A percentile compares a stretch with the other conserved stretches of the same genome.
These are phyloP conservation scores for Ceratobasidium sp. DNA, from an alignment of 1,284 basidiomycete genomes.

Conservation along the genomic window DNA sequence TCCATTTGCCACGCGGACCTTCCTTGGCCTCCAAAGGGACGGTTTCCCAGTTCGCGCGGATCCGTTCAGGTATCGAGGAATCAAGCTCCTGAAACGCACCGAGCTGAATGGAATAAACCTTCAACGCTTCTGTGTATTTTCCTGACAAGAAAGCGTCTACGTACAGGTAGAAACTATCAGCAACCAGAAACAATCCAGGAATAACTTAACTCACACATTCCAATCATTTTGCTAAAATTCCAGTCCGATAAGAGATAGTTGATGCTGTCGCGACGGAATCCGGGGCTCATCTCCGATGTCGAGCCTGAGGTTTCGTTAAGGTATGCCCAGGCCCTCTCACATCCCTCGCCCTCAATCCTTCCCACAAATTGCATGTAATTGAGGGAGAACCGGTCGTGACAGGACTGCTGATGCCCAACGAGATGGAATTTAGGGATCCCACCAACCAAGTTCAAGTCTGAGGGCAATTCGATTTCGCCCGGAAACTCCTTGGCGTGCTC, in stretches of 20 bases:
- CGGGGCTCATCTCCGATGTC: conserved; percentile 13
- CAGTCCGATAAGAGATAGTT: not conserved
- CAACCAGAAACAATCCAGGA: not conserved
- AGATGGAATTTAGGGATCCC: conserved; percentile 17
- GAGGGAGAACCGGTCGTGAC: not conserved
- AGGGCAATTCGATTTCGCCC: not conserved
- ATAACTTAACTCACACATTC: not conserved
- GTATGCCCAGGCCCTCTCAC: conserved; percentile 1
- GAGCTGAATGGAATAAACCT: not conserved
- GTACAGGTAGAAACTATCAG: not conserved
- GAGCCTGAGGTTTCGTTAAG: conserved; percentile 7
- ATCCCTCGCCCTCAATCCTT: conserved; percentile 4
- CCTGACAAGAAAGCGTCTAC: not conserved
- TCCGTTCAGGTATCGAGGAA: not conserved
- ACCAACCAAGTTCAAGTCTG: not conserved
- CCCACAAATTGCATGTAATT: not conserved
- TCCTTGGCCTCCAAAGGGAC: not conserved
- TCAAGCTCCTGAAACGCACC: not conserved
- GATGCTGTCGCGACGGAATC: not conserved
- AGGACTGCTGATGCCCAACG: not conserved
- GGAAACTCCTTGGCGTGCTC: not conserved
- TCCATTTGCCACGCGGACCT: not conserved
- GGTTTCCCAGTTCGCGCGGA: not conserved
- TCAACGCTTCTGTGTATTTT: not conserved
- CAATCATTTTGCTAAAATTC: conserved; percentile 9